Base-by-base conservation (phyloP, 2,329 filamentous ascomycete species). In the Alternaria brassicae region DNA sequence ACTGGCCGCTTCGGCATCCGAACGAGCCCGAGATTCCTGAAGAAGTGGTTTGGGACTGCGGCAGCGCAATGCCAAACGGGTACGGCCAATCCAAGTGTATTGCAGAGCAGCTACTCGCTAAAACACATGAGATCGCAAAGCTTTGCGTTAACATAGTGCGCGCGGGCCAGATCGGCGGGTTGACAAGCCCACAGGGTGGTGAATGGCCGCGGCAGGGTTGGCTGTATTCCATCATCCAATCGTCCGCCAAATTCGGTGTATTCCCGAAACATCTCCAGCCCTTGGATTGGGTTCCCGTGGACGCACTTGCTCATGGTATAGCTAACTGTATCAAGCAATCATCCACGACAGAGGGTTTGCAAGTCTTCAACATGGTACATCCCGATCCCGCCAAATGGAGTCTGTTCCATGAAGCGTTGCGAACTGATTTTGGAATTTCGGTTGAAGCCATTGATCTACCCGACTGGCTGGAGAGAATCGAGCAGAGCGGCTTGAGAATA, bases 1-100 rank as follows among this genome's bases (percentile, higher is more conserved):
- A 58, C 32, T 68, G 60, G 63, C 39, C 66, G 6, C 30, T 44
- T 6, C 50, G 56, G 2, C 28, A 56, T 34, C 53, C 48, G 6
- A 15, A 25, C 4, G 8, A 52, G 12, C 49, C 49, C n/a, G 9
- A 40, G 6, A 55, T 62, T n/a, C 65, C 63, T 3, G 65, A 68
- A 40, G 19, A 51, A 2, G 60, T 71, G 13, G 62, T 74, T 23
- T 28, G 53, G n/a, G 68, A 76, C 55, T 62, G 66, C 47, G 39
- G 49, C 12, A 57, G 65, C 10, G 68, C 77, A 1, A 62, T 76
- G 10, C 62, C 69, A 21, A 71, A 72, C 50, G 77, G 77, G 17
- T 80, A 80, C 58, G 77, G 74, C 19, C 71, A 79, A 52, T 71
- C 66, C 12, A 80, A 80, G 62, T 62, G 58, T 34, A 51, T 63